Conservation (phyloP, 257 asterid species). For the Gynochthodes officinalis region DNA sequence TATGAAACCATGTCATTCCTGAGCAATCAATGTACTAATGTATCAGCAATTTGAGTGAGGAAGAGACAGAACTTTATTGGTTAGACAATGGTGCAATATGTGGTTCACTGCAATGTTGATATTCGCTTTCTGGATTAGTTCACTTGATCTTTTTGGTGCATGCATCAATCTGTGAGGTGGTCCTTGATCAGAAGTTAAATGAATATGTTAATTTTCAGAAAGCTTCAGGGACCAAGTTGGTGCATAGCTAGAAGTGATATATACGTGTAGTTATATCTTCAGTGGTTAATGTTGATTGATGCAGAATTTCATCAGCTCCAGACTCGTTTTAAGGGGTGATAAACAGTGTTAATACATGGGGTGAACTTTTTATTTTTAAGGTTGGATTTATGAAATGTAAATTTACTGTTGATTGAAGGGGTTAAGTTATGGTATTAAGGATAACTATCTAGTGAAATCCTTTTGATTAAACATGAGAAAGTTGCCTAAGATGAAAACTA, state of each 20-base stretch:
- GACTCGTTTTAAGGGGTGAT: too few relatives aligned
- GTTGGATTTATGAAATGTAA: neutral
- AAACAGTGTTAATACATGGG: too few relatives aligned
- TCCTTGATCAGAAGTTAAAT: neutral
- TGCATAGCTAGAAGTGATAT: neutral
- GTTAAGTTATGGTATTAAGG: neutral
- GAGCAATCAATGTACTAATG: neutral
- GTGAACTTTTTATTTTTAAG: too few relatives aligned
- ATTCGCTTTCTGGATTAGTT: neutral
- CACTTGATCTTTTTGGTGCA: neutral
- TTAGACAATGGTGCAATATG: neutral
- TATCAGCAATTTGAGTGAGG: neutral
- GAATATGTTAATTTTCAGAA: neutral
- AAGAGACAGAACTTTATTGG: neutral
- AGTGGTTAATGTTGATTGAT: neutral
- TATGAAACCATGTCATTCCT: too few relatives aligned
- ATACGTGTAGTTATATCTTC: neutral
- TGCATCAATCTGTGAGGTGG: neutral
- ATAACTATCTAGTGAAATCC: too few relatives aligned
- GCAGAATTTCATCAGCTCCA: neutral
- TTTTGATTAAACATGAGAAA: too few relatives aligned
- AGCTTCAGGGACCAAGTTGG: neutral
- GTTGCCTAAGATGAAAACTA: neutral
- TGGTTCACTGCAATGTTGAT: neutral
- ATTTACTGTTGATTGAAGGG: neutral